A percentile compares a stretch with the other conserved stretches of the same genome.
Evolutionary conservation across 495 filamentous ascomycete genomes (phyloP).

Genomic region (Neurospora tetrasperma): DNA sequence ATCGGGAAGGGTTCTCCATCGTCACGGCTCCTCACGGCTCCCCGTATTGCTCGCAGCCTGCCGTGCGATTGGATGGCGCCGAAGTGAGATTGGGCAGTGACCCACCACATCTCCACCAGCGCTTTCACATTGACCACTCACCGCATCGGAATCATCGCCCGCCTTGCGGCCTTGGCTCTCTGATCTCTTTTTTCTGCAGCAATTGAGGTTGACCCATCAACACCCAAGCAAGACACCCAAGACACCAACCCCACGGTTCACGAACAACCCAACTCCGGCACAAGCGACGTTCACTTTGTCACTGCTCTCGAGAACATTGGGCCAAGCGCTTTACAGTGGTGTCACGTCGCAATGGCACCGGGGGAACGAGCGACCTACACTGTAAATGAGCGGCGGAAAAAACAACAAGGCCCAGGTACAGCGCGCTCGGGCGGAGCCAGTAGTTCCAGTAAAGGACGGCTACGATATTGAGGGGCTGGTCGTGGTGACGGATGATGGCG

Average conservation of each 20-base stretch:
- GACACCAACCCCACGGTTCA: not conserved
- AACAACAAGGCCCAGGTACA: not conserved
- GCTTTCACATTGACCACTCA: not conserved
- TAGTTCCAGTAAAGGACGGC: not conserved
- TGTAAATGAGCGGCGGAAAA: not conserved
- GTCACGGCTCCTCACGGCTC: not conserved
- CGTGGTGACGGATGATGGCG: not conserved
- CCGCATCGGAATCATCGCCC: not conserved
- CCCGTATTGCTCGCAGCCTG: not conserved
- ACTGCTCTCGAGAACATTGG: conserved; percentile 21
- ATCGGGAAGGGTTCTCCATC: not conserved
- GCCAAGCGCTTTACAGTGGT: conserved; percentile 29
- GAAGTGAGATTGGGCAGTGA: not conserved
- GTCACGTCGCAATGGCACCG: conserved; percentile 43
- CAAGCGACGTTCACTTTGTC: not conserved
- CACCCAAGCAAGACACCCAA: not conserved
- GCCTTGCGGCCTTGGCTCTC: not conserved
- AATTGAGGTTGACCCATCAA: not conserved
- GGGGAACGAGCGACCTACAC: conserved; percentile 14
- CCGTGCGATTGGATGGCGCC: not conserved
- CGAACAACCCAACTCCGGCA: conserved; percentile 7
- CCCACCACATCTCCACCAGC: not conserved
- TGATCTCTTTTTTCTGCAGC: not conserved
- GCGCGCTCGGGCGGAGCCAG: not conserved
- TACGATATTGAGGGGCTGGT: not conserved